Evolutionary conservation across 1,284 basidiomycete species (phyloP), one percentile per base, ranked within the genome.

Genomic region (Ustilago cynodontis): DNA sequence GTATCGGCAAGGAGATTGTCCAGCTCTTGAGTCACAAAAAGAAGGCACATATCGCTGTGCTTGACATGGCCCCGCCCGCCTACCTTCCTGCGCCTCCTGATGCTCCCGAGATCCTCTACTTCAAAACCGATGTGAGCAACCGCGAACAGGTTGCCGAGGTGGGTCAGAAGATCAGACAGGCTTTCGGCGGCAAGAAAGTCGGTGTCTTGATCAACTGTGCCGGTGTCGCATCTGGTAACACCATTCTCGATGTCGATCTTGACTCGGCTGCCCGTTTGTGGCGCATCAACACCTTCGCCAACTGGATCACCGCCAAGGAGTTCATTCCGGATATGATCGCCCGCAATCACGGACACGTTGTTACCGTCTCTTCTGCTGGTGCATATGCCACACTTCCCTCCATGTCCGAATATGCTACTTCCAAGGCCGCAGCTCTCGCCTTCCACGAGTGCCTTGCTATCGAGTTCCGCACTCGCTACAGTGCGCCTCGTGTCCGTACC

Each of bases 1-100:
- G 84, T 31, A 86, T 86, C 50, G 84, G 84, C 56, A 82, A 80
- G 61, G 78, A 77, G 41, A 66, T 81, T 24, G 84, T 86, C 5
- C 78, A 85, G 79, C 43, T 77, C 6, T 58, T 86, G 49, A 77
- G 74, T 53, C 75, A 79, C 49, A 59, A 65, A 33, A 74, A 81
- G 61, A 61, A 65, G 28, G 83, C 83, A 0, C 77, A 67, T 29
- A 73, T 86, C 26, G 84, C 83, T 7, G 84, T 86, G 49, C 71
- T 86, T 20, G 84, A 86, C 68, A 78, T 86, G 69, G 79, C 77
- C 0, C 68, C 76, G 1, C 83, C 84, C 1, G 68, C 71, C 11
- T 85, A 85, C 67, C 69, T 75, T 10, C 50, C 79, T 10, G 82
- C 83, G 2, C 80, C 81, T 6, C 45, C 70, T 8, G 84, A 83